Percentiles rank a stretch among this genome's conserved stretches.
phyloP scores from a whole-genome alignment of 768 basidiomycete species.

The Mycena crocata region DNA sequence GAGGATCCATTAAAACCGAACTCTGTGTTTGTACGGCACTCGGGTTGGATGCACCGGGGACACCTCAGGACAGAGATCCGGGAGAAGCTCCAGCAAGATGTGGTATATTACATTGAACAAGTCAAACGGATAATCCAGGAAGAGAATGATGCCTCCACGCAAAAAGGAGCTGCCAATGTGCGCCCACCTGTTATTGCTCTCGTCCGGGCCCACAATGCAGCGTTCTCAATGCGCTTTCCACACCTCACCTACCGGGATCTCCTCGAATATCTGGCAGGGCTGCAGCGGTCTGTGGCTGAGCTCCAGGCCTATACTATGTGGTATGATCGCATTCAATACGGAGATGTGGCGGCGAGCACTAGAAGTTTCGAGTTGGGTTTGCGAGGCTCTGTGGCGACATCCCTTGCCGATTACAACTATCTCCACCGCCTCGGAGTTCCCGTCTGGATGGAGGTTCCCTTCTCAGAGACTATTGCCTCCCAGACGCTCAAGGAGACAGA shows the following conservation, averaged over 20 bases:
- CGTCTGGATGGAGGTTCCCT: background rate
- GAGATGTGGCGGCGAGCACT: background rate
- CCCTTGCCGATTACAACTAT: background rate
- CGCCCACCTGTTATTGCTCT: conserved; percentile 4
- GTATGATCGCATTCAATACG: conserved; percentile 9
- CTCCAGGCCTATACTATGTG: conserved; percentile 14
- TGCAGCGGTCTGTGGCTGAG: background rate
- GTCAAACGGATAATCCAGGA: background rate
- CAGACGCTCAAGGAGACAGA: background rate
- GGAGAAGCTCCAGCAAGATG: conserved; percentile 1
- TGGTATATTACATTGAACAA: background rate
- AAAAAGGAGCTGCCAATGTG: background rate
- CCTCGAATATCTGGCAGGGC: conserved; percentile 1
- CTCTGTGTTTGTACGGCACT: background rate
- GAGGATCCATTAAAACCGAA: no score
- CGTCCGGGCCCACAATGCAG: conserved; percentile 10
- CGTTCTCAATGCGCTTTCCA: background rate
- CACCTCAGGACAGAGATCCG: background rate
- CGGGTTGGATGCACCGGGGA: background rate
- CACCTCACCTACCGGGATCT: conserved; percentile 16
- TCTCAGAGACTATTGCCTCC: accelerated
- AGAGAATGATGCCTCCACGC: background rate
- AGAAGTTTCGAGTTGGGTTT: background rate
- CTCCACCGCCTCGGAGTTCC: background rate
- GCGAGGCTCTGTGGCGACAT: background rate